Base-by-base conservation (phyloP, 1,139 yeast genomes). In the Blastobotrys petasosporus region DNA sequence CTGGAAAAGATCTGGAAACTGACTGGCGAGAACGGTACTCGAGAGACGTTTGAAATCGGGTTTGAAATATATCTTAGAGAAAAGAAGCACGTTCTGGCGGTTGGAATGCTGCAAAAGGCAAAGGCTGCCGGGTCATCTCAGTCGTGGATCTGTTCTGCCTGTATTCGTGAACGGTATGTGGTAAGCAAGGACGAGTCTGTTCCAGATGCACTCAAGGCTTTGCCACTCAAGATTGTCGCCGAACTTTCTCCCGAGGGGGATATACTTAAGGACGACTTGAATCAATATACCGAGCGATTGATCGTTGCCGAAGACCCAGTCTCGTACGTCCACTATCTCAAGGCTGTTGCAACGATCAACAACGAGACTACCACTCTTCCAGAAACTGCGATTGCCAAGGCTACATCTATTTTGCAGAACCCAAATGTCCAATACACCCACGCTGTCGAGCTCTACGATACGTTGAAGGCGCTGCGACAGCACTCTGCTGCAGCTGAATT, bases 61-160 rank as follows among this genome's bases (percentile, higher is more conserved):
- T 74, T 69, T 54, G 69, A 69, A 40, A 60, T 71, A 29, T 71
- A 74, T 45, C 64, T 70, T 46, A 63, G 68, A 16, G 65, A 65
- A 44, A 68, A 71, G 39, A 75, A 76, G 59, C 62, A 71, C 50
- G 76, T 75, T 2, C 57, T 74, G 38, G 76, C 78, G 15, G 56
- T 71, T 3, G 69, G 68, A 36, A 68, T 76, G 0, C 56, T 75
- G 46, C 61, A 62, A 33, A 74, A 73, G 54, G 68, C 67, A 37
- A 57, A 56, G 51, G 43, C 45, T 23, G 48, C 51, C 36, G 69
- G 67, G 4, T 63, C 64, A 4, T 39, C 57, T 4, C 47, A 46
- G 7, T 51, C 58, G 12, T 59, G 63, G 62, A 39, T 64, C 28
- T 55, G 55, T 4, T 54, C 60, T 3, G 54, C 59, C 7, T 64